Base-by-base conservation (phyloP, 1,284 basidiomycete species). In the Moesziomyces sp. region DNA sequence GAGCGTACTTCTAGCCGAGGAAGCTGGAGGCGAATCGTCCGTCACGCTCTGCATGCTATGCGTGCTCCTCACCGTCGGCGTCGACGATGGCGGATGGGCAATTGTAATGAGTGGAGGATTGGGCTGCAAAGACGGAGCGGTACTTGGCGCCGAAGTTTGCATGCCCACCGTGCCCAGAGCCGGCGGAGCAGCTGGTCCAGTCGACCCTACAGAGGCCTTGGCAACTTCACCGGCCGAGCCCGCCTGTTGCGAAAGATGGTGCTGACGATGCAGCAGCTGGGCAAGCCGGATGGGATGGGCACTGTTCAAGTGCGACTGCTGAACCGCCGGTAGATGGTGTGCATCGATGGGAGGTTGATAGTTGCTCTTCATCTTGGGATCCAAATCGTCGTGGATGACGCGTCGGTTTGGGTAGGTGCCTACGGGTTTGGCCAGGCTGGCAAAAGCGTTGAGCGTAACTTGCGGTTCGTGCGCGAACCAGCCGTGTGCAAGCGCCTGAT, bases 401-500 rank as follows among this genome's bases (percentile, higher is more conserved):
- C 87, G 67, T 18, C 87, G 72, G 5, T 83, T 82, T 5, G 87
- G 87, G 58, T 87, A 88, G 3, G 84, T 83, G 40, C 85, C 83
- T 0, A 69, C 77, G 43, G 85, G 85, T 30, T 84, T 84, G 46
- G 83, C 79, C 43, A 86, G 84, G 7, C 85, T 83, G 64, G 79
- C 82, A 56, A 67, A 65, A 1, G 67, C 74, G 38, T 74, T 86
- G 6, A 56, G 70, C 55, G 77, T 82, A 44, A 80, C 86, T 72
- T 53, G 84, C 51, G 75, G 87, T 14, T 70, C 64, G 60, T 84
- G 86, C 30, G 86, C 86, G 74, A 88, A 88, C 86, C 87, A 89
- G 0, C 84, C 81, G 84, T 98, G 95, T 16, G 87, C 86, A 1
- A 99, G 86, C 0, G 93, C 91, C 70, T 93, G 89, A 69, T 89